Base-by-base conservation (phyloP, 2,329 filamentous ascomycete species). In the Hypoxylon sp. region DNA sequence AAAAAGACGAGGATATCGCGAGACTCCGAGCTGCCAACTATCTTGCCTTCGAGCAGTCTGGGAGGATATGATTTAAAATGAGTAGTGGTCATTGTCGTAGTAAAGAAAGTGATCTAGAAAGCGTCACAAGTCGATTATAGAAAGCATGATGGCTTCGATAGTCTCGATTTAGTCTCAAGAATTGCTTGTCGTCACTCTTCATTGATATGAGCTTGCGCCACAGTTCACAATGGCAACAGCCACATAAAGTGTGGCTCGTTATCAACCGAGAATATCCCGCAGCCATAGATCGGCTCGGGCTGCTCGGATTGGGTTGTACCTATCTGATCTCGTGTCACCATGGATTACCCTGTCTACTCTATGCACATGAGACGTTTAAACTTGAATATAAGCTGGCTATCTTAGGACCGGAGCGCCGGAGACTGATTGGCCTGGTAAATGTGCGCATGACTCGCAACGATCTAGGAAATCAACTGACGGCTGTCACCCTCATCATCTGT, bases 1-100 rank as follows among this genome's bases (percentile, higher is more conserved):
- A 93, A 91, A 81, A 89, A 93, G 71, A 94, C 81, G 53, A 94
- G 85, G 66, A 79, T 80, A 21, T 76, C 50, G 25, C 65, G 69
- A 14, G 65, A 41, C 14, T 32, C 46, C 21, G 21, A 41, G 14
- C 62, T 45, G 21, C 53, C 38, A 5, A 55, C 53, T 41, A 17
- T 46, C 21, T 62, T 50, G n/a, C 23, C 38, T 11, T 55, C 36
- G 38, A 57, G 46, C 5, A 38, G 36, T 7, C 30, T 57, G 5
- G 70, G 62, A 43, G 67, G 68, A 45, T 71, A 73, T 9, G 64
- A 46, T 36, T 73, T 46, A 28, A 65, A 66, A 41, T 71, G 72
- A 36, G 69, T 36, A 17, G 45, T 43, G 13, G 53, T 6, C 65
- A 65, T 70, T 52, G 23, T 32, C n/a, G 49, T 21, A 19, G 32